A percentile compares a stretch with the other conserved stretches of the same genome.
These are phyloP conservation scores for Salicornia ramosissima DNA, from an alignment of 148 eudicot species.

Conservation along the genomic window DNA sequence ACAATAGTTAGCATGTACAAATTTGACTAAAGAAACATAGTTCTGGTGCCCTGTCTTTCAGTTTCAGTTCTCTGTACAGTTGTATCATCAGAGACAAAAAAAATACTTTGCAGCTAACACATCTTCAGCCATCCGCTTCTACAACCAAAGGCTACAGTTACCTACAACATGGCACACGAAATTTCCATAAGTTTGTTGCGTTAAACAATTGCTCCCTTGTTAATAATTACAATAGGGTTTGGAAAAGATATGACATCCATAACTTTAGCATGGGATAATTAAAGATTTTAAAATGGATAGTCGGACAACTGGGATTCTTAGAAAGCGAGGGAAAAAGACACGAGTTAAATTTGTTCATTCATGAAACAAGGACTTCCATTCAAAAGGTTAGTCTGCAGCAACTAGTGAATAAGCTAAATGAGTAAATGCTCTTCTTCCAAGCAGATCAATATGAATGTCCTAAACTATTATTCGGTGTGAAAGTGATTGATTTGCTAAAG, in stretches of 20 bases:
- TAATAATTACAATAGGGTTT: neutral
- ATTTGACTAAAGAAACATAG: neutral
- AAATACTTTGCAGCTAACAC: neutral
- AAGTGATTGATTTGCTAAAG: neutral
- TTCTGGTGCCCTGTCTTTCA: neutral
- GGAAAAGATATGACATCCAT: neutral
- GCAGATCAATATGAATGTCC: neutral
- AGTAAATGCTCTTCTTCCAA: neutral
- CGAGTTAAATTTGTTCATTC: too few relatives aligned
- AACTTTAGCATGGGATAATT: too few relatives aligned
- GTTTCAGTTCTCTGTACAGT: neutral
- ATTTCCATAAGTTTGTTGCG: neutral
- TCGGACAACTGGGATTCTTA: neutral
- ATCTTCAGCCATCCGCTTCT: neutral
- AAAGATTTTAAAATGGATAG: neutral
- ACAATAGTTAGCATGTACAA: neutral
- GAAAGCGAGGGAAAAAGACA: neutral
- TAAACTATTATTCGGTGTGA: neutral
- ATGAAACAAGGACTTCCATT: neutral
- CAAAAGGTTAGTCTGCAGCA: neutral
- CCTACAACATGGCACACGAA: neutral
- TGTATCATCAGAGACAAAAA: too few relatives aligned
- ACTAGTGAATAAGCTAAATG: neutral
- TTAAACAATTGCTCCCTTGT: neutral
- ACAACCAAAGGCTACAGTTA: neutral